Conservation (phyloP, 2,329 filamentous ascomycete species). For the Penicillium vulpinum region DNA sequence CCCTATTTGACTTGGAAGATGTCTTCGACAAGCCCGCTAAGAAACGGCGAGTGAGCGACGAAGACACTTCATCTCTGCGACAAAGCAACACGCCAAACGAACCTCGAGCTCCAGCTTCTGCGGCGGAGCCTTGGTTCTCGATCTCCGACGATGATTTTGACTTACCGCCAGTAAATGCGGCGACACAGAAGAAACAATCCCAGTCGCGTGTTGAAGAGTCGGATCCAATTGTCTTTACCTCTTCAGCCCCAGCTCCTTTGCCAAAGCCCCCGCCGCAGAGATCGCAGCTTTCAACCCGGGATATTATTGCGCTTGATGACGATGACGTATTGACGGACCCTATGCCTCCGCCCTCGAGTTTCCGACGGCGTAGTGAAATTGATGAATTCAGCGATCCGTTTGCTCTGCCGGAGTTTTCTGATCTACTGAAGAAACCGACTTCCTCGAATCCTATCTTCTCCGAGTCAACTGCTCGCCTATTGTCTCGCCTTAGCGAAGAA, state of each 20-base stretch:
- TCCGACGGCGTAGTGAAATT: constrained; percentile 24
- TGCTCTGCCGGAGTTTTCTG: constrained; percentile 26
- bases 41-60: constrained; percentile 32
- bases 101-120: neutral
- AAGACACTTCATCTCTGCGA: constrained; percentile 11
- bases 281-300: neutral
- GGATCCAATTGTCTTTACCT: constrained; percentile 48
- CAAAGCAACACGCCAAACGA: constrained; percentile 3
- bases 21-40: constrained; percentile 31
- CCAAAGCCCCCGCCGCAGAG: constrained; percentile 2
- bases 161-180: constrained; percentile 15
- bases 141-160: constrained; percentile 35
- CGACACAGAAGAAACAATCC: constrained; percentile 2
- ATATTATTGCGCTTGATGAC: constrained; percentile 41
- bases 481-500: constrained; percentile 33
- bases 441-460: constrained; percentile 34
- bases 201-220: constrained; percentile 28
- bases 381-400: constrained; percentile 39
- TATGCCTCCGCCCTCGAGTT: neutral
- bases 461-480: constrained; percentile 41
- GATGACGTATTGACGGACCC: constrained; percentile 28
- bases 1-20: constrained; percentile 29
- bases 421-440: constrained; percentile 23
- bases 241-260: constrained; percentile 36
- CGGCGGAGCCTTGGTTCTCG: constrained; percentile 19